These are phyloP conservation scores for Echium plantagineum DNA, from an alignment of 257 asterid species.

Conservation along the genomic window DNA sequence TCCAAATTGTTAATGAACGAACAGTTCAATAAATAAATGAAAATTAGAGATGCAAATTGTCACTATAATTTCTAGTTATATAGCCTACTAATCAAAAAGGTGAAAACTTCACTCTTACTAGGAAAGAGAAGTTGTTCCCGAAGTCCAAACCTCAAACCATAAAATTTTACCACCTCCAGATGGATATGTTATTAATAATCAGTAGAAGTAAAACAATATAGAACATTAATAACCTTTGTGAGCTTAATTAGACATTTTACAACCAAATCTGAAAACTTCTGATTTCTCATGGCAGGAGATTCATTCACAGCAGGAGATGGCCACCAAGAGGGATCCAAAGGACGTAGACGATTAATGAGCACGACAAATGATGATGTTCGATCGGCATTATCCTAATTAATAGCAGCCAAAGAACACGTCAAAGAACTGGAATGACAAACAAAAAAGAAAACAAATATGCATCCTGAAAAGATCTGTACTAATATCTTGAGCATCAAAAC, in stretches of 20 bases:
- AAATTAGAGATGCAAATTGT: too few species aligned
- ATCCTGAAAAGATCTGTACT: constrained; percentile 27
- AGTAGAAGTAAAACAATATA: background rate
- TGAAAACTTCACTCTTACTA: background rate
- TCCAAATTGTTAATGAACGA: too few species aligned
- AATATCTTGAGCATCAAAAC: constrained; percentile 93
- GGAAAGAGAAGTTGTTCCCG: background rate
- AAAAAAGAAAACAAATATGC: constrained; percentile 2
- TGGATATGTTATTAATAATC: background rate
- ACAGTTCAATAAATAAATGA: too few species aligned
- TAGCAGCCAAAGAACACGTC: constrained; percentile 4
- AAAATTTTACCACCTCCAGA: background rate
- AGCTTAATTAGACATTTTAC: constrained; percentile 97
- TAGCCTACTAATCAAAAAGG: too few species aligned
- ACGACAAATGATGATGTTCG: constrained; percentile 90
- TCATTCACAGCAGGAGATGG: constrained; percentile 82
- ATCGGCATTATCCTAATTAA: constrained; percentile 81
- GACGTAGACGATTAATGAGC: constrained; percentile 83
- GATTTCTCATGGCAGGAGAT: constrained; percentile 62
- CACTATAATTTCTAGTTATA: too few species aligned
- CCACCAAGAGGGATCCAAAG: constrained; percentile 97
- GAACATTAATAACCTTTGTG: constrained; percentile 53
- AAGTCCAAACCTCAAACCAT: too few species aligned
- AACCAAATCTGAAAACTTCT: constrained; percentile 93
- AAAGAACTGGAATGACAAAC: constrained; percentile 9